Conservation (phyloP, 1,139 yeast species). For the Wickerhamiella infanticola region DNA sequence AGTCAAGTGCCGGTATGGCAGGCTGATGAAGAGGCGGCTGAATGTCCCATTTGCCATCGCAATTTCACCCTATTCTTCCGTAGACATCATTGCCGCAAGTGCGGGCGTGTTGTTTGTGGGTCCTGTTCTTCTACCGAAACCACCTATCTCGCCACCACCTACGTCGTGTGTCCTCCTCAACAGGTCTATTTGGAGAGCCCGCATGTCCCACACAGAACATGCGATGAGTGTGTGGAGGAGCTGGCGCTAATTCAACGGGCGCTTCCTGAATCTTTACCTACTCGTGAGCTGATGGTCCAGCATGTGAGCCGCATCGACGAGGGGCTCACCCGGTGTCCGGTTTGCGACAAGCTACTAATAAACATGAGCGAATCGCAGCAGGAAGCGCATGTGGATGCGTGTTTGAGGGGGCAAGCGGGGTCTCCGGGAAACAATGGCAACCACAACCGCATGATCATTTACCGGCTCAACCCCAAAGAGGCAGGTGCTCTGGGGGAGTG, state of each 20-base stretch:
- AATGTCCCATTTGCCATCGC: conserved; percentile 49
- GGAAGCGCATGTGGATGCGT: conserved; percentile 54
- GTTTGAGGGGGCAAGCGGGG: conserved; percentile 54
- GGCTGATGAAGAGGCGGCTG: conserved; percentile 42
- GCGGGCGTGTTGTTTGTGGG: conserved; percentile 67
- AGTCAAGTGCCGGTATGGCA: conserved; percentile 53
- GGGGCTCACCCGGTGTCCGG: conserved; percentile 35
- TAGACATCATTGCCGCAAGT: conserved; percentile 78
- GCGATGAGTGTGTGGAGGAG: conserved; percentile 56
- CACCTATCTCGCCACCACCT: conserved; percentile 33
- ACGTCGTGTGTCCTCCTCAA: conserved; percentile 34
- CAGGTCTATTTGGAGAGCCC: conserved; percentile 35
- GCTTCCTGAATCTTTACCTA: conserved; percentile 5
- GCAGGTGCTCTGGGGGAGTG: conserved; percentile 39
- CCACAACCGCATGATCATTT: conserved; percentile 72
- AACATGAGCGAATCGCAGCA: conserved; percentile 32
- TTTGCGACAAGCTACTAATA: conserved; percentile 32
- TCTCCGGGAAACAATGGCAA: conserved; percentile 29
- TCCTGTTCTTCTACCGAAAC: conserved; percentile 40
- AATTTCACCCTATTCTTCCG: conserved; percentile 54
- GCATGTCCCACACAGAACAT: conserved; percentile 45
- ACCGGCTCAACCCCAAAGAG: conserved; percentile 41
- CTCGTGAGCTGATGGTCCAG: conserved; percentile 19
- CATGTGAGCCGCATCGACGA: conserved; percentile 18
- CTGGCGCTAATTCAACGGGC: conserved; percentile 36